A percentile compares a stretch with the other conserved stretches of the same genome.
Conservation (phyloP, 2,329 filamentous ascomycete species). For the Aspergillus intermedius region DNA sequence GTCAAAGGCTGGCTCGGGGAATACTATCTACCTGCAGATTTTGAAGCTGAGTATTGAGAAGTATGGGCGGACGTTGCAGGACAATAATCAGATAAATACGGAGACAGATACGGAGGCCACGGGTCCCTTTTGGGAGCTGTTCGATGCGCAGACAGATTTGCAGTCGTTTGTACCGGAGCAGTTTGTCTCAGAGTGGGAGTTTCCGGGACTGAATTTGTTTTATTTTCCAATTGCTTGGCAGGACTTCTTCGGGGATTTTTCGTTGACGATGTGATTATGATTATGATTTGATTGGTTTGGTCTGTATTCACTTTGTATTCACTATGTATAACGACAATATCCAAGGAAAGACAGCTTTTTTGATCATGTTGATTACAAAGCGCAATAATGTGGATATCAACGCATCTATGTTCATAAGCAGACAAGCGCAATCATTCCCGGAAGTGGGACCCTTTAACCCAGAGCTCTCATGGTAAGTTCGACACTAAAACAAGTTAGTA, state of each 20-base stretch:
- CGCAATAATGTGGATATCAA: conserved; percentile 14
- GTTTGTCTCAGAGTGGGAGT: conserved; percentile 55
- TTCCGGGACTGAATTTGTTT: conserved; percentile 48
- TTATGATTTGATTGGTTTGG: not conserved
- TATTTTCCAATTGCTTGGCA: conserved; percentile 45
- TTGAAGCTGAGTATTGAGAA: conserved; percentile 46
- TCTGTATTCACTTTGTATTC: not conserved
- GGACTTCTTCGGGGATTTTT: conserved; percentile 43
- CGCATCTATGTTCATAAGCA: conserved; percentile 9
- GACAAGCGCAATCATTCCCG: not conserved
- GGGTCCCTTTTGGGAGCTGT: conserved; percentile 28
- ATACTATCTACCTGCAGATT: conserved; percentile 46
- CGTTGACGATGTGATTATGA: conserved; percentile 18
- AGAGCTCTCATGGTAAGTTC: conserved; percentile 43
- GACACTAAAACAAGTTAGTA: conserved; percentile 25
- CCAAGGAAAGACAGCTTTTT: not conserved
- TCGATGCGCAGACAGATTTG: conserved; percentile 41
- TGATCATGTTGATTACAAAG: conserved; percentile 8
- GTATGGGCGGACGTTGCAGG: conserved; percentile 41
- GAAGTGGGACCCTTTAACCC: conserved; percentile 21
- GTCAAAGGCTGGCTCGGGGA: conserved; percentile 23
- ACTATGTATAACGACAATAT: not conserved
- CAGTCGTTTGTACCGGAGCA: conserved; percentile 50
- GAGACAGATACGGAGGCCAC: conserved; percentile 11
- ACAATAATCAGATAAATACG: conserved; percentile 19